Conservation (phyloP, 225 moss, liverwort and hornwort species). For the Physcomitrellopsis africana region DNA sequence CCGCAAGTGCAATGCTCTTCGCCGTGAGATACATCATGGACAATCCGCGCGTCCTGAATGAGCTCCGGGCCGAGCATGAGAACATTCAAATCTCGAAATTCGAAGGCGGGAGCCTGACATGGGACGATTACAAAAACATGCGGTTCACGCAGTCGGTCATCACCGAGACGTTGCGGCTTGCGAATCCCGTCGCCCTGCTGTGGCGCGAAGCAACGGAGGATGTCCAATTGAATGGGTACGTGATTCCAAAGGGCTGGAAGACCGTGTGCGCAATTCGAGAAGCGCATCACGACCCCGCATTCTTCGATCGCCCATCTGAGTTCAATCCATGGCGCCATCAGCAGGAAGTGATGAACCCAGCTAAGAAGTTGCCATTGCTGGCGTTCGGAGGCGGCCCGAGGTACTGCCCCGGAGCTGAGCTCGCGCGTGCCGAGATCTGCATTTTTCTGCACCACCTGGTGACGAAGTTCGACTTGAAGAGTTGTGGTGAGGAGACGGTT, state of each 20-base stretch:
- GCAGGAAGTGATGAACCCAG: conserved; percentile 23
- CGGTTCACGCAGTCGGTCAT: conserved; percentile 36
- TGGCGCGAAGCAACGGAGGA: conserved; percentile 38
- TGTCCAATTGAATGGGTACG: conserved; percentile 24
- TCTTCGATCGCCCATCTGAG: conserved; percentile 14
- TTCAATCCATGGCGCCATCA: conserved; percentile 43
- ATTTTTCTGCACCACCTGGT: conserved; percentile 38
- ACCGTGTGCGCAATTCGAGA: conserved; percentile 36
- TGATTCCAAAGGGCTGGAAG: conserved; percentile 39
- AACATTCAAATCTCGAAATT: conserved; percentile 10
- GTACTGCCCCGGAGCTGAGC: conserved; percentile 33
- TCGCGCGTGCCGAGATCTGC: conserved; percentile 31
- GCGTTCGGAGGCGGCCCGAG: conserved; percentile 35
- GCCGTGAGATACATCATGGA: conserved; percentile 39
- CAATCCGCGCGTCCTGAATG: conserved; percentile 17
- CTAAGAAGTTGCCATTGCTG: conserved; percentile 18
- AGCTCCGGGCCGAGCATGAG: conserved; percentile 34
- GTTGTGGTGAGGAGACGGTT: conserved; percentile 21
- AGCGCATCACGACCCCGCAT: conserved; percentile 25
- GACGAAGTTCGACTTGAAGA: conserved; percentile 28
- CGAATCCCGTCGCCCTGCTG: conserved; percentile 33
- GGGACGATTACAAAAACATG: conserved; percentile 41
- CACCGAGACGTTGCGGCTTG: conserved; percentile 32
- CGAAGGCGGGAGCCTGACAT: conserved; percentile 23
- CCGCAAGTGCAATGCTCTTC: conserved; percentile 31